Evolutionary conservation across 345 rosid species (phyloP), one percentile per base, ranked within the genome.

Genomic region (Salix koriyanagi): DNA sequence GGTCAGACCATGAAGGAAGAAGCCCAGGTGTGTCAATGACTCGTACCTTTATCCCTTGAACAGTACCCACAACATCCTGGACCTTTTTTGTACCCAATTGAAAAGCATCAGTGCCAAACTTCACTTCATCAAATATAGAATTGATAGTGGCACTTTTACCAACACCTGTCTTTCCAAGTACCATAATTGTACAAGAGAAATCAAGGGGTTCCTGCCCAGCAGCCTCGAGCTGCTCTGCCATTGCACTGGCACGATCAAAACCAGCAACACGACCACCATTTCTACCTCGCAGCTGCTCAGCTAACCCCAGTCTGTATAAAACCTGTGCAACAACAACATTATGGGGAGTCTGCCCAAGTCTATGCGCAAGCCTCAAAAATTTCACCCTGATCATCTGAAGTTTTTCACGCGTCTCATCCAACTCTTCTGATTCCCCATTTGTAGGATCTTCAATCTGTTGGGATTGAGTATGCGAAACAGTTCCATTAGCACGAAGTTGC

Each of bases 301-400:
- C 99, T 73, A 96, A 83, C 76, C 98, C 99, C 75, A 96, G 86
- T 81, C 99, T 88, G 85, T 96, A 96, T 76, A 96, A 82, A 81
- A 96, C 99, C 89, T 96, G 99, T 26, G 99, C 98, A 79, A 96
- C 99, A 16, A 96, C 98, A 67, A 96, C 99, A 83, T 96, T 96
- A 81, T 96, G 99, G 9, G 99, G 99, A 41, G 97, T 94, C 84
- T 94, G 99, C 77, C 99, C 98, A 67, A 96, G 94, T 87, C 99
- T 90, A 83, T 87, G 92, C 1, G 99, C 97, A 80, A 96, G 97
- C 83, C 99, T 88, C 88, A 96, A 83, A 87, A 96, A 96, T 81
- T 96, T 96, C 39, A 96, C 98, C 82, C 99, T 88, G 76, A 94
- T 92, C 94, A 94, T 91, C 87, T 96, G 99, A 42, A 96, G 97